Conservation (phyloP, 306 rosid species). For the Dryas alaskensis region DNA sequence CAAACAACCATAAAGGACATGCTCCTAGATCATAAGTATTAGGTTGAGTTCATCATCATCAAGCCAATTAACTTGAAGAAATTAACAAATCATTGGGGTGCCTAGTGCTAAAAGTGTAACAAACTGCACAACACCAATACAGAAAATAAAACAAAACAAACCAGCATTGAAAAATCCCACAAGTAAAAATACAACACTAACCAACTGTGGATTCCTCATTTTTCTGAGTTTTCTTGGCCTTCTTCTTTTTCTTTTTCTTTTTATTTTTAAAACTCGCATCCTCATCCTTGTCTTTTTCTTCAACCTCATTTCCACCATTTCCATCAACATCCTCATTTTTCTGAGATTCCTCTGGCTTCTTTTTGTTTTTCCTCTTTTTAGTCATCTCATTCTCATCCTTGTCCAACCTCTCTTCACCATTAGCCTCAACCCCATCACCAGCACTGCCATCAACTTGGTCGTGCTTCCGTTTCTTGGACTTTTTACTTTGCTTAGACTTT, state of each 20-base stretch:
- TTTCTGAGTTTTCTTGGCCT: conserved; percentile 27
- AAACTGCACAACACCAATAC: not conserved
- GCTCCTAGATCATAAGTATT: no score
- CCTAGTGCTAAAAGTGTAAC: not conserved
- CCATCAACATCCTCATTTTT: conserved; percentile 15
- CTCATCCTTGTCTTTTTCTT: conserved; percentile 13
- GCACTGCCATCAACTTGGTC: conserved; percentile 21
- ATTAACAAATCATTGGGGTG: not conserved
- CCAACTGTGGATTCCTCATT: conserved; percentile 41
- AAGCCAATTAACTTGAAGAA: not conserved
- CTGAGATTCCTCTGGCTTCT: conserved; percentile 12
- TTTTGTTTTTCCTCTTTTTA: conserved; percentile 38
- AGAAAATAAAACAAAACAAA: not conserved
- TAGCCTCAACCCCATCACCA: conserved; percentile 24
- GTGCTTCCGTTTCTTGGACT: conserved; percentile 37
- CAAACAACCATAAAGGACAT: no score
- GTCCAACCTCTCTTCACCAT: conserved; percentile 23
- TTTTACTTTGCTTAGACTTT: conserved; percentile 24
- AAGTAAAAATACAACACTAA: conserved; percentile 28
- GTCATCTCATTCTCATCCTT: conserved; percentile 32
- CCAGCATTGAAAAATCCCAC: not conserved
- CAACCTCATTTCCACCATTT: conserved; percentile 17
- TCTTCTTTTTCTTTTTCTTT: not conserved
- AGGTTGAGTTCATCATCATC: no score
- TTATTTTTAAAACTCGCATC: conserved; percentile 10